Evolutionary conservation across 2,329 filamentous ascomycete genomes (phyloP), one percentile per base, ranked within the genome.

Genomic region (Atkinsonella hypoxylon): DNA sequence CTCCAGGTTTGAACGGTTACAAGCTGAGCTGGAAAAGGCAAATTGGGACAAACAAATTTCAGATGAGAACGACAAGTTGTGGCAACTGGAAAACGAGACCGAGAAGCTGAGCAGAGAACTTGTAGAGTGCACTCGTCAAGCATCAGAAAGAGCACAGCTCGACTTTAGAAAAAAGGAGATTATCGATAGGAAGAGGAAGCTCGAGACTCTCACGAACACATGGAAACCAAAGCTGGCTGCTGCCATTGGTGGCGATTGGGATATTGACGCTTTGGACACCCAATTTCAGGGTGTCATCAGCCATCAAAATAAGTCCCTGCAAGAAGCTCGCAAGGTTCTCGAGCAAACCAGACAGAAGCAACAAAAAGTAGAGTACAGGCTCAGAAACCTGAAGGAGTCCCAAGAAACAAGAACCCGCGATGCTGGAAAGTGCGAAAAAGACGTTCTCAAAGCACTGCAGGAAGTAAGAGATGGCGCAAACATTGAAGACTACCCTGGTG

Each of bases 131-230:
- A 95, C 87, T 2, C 82, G 83, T 51, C 78, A 87, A 51, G 89
- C 89, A 6, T 82, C 84, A 4, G 89, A 95, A 55, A 78, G 89
- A 38, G 93, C 91, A 12, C 84, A 87, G 58, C 75, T 98, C 11
- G 87, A 95, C 51, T 82, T 87, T 58, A 76, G 90, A 34, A 89
- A 85, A 60, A 90, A 89, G 58, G 87, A 95, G 61, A 67, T 89
- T 30, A 79, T 80, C 55, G 83, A 89, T 56, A 80, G 84, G 50
- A 79, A 86, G 63, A 78, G 80, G 34, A 86, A 85, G 54, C 72
- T 97, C 2, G 78, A 89, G 9, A 93, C 87, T 0, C 80, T 96
- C 70, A 79, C 74, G 54, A 81, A 74, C 45, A 88, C 88, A 0
- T 88, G 94, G 72, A 78, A 76, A 47, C 74, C 83, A 34, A 85